Base-by-base conservation (phyloP, 2,329 filamentous ascomycete genomes). In the Venturia carpophila region DNA sequence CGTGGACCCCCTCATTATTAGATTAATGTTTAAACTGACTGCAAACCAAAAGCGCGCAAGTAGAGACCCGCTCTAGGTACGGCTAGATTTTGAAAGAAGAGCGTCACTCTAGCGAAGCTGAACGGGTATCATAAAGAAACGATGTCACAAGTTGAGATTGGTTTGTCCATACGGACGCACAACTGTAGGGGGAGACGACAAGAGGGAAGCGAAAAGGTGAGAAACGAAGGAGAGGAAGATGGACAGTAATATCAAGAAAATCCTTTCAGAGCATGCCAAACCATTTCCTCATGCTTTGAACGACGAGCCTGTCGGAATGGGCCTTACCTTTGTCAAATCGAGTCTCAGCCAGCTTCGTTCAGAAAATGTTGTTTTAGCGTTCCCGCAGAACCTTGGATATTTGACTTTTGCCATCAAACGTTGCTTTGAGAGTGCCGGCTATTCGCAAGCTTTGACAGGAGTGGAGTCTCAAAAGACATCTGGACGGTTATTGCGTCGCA, bases 51-150 rank as follows among this genome's bases (percentile, higher is more conserved):
- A 45, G 42, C 60, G 39, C 60, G 42, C 60, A 61, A 34, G 58
- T 61, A 61, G 60, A 61, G 60, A n/a, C 60, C 60, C 42, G 60
- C 60, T 61, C 60, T 61, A 60, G 34, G 58, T 60, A 43, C 34
- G 37, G 27, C 24, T 41, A 27, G 15, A 45, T 39, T 61, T n/a
- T 42, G 19, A 61, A 61, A 61, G 60, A 45, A 61, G 37, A 43
- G 60, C 42, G n/a, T 41, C 21, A 24, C 60, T 61, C 11, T 19
- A 61, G 60, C 60, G 24, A 61, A 10, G 60, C 60, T 61, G 60
- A 24, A 39, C 21, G n/a, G 27, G 37, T 27, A 61, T 61, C 60
- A 61, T 61, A 61, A 45, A 61, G 37, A 61, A 45, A 27, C 17
- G 42, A 30, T 10, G 15, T 21, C n/a, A 42, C 60, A 45, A 61